phyloP scores from a whole-genome alignment of 257 asterid species.

The Nicotiana paniculata region DNA sequence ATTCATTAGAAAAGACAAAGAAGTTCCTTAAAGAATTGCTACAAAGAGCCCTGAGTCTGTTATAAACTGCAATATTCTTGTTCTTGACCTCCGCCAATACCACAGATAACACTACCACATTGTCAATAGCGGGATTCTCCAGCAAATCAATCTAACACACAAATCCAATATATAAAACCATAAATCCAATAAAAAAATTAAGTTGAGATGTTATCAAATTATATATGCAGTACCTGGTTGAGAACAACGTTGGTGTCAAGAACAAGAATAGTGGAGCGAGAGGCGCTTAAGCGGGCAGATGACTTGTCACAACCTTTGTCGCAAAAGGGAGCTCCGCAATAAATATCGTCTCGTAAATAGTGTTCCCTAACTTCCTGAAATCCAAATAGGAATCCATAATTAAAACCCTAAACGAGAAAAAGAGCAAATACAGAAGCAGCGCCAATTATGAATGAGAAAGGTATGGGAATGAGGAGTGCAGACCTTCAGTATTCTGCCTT shows the following conservation, averaged over 20 bases:
- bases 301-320: slow-evolving; percentile 45
- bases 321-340: slow-evolving; percentile 88
- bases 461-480: not conserved
- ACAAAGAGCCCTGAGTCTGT: slow-evolving; percentile 82
- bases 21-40: slow-evolving; percentile 62
- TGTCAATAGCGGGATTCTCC: slow-evolving; percentile 84
- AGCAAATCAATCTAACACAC: slow-evolving; percentile 74
- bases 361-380: slow-evolving; percentile 84
- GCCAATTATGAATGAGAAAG: not conserved
- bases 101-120: slow-evolving; percentile 82
- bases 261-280: slow-evolving; percentile 44
- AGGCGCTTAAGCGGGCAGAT: slow-evolving; percentile 45
- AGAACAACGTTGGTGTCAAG: slow-evolving; percentile 92
- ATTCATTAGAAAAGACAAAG: slow-evolving; percentile 83
- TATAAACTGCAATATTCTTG: slow-evolving; percentile 65
- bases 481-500: slow-evolving; percentile 80
- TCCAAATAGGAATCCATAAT: not conserved
- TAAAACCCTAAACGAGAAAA: not conserved
- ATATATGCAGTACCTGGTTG: slow-evolving; percentile 41
- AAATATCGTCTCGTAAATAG: slow-evolving; percentile 85
- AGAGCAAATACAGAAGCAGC: not conserved
- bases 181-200: not conserved
- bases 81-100: slow-evolving; percentile 94
- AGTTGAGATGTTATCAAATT: not conserved
- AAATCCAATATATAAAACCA: not conserved